These are phyloP conservation scores for Coprinopsis sp. DNA, from an alignment of 768 basidiomycete genomes.

Conservation along the genomic window DNA sequence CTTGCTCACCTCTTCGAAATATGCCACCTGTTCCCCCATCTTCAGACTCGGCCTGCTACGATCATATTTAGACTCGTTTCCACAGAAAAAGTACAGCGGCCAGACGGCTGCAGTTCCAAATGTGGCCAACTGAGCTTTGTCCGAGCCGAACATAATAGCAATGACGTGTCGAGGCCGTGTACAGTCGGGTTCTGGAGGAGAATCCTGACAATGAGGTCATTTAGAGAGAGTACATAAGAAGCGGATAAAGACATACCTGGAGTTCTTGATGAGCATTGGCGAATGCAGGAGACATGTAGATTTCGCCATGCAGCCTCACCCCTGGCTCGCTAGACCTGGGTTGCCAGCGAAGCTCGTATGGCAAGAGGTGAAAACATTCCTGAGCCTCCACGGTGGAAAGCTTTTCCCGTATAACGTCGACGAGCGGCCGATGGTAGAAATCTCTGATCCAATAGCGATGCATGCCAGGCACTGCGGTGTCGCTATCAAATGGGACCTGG, in stretches of 20 bases:
- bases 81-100: constrained; percentile 2
- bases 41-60: background rate
- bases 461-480: background rate
- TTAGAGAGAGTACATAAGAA: background rate
- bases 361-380: constrained; percentile 14
- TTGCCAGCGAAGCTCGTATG: constrained; percentile 11
- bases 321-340: background rate
- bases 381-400: background rate
- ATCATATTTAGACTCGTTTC: constrained; percentile 1
- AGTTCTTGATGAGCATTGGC: constrained; percentile 12
- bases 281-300: constrained; percentile 18
- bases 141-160: background rate
- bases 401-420: background rate
- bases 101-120: background rate
- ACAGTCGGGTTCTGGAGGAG: constrained; percentile 2
- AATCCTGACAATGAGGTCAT: background rate
- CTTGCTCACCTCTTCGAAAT: background rate
- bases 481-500: background rate
- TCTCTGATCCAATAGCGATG: background rate
- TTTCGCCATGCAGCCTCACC: constrained; percentile 15
- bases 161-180: constrained; percentile 16
- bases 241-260: background rate
- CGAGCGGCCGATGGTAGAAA: constrained; percentile 4
- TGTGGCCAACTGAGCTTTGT: background rate
- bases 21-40: background rate